Evolutionary conservation across 306 rosid species (phyloP).

Genomic region (Dalbergia oliveri): DNA sequence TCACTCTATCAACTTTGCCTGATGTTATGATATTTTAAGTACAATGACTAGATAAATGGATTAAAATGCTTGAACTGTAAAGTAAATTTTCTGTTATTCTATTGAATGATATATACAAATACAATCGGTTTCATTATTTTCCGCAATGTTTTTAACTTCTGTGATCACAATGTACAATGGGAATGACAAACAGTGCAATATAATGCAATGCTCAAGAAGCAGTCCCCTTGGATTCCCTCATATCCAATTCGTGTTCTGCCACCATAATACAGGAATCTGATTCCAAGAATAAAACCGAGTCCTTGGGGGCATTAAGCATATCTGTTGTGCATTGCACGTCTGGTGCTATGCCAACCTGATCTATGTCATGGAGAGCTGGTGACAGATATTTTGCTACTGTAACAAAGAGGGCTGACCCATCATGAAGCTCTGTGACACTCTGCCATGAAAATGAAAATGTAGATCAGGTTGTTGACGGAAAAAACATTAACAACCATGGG

Average conservation of each 20-base stretch:
- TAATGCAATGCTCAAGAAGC: slow-evolving; percentile 64
- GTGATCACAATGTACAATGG: slow-evolving; percentile 38
- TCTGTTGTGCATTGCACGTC: slow-evolving; percentile 96
- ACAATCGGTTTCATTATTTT: slow-evolving; percentile 33
- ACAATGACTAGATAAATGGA: slow-evolving; percentile 11
- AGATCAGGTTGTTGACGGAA: not conserved
- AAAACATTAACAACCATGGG: slow-evolving; percentile 11
- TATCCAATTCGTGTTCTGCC: slow-evolving; percentile 90
- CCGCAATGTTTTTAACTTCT: not conserved
- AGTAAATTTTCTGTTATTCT: slow-evolving; percentile 39
- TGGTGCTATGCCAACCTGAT: slow-evolving; percentile 89
- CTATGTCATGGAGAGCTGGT: slow-evolving; percentile 93
- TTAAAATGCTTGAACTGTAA: slow-evolving; percentile 16
- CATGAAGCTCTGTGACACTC: slow-evolving; percentile 95
- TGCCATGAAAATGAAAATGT: slow-evolving; percentile 41
- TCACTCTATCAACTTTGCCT: slow-evolving; percentile 24
- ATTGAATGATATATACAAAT: slow-evolving; percentile 47
- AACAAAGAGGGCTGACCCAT: slow-evolving; percentile 92
- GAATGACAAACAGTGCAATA: not conserved
- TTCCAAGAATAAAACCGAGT: slow-evolving; percentile 70
- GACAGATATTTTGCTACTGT: slow-evolving; percentile 95
- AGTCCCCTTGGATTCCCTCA: slow-evolving; percentile 79
- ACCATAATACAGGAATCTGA: slow-evolving; percentile 92
- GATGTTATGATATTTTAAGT: slow-evolving; percentile 1
- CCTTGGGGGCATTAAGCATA: slow-evolving; percentile 65